Percentiles rank a stretch among this genome's conserved stretches.
Conservation (phyloP, 768 basidiomycete species). For the Trametes cingulata region DNA sequence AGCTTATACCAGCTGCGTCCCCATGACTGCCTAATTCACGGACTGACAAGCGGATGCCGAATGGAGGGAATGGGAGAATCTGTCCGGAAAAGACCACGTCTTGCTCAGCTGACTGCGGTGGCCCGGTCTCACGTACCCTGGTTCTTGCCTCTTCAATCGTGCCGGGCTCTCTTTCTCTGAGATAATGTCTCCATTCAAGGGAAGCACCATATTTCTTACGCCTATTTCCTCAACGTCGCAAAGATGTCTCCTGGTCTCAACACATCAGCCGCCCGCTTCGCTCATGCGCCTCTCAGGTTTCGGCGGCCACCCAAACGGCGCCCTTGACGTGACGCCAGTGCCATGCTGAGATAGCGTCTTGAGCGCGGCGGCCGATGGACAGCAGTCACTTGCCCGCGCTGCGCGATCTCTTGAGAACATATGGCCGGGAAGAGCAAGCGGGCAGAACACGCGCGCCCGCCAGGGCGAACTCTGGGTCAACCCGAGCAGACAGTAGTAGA, state of each 20-base stretch:
- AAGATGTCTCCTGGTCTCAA: neutral
- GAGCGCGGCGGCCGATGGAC: no score
- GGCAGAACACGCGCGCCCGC: neutral
- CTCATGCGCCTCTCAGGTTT: neutral
- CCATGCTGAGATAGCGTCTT: no score
- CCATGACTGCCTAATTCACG: neutral
- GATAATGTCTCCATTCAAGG: constrained; percentile 6
- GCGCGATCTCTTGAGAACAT: constrained; percentile 8
- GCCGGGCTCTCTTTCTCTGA: neutral
- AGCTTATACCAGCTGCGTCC: neutral
- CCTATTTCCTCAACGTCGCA: no score
- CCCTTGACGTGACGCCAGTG: neutral
- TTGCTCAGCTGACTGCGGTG: constrained; percentile 13
- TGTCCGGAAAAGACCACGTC: neutral
- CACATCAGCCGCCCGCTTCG: neutral
- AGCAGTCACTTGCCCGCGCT: neutral
- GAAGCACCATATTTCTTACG: neutral
- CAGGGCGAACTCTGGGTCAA: neutral
- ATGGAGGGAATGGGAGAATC: constrained; percentile 7
- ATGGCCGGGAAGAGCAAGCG: constrained; percentile 1
- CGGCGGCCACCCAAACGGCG: neutral
- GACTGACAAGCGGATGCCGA: neutral
- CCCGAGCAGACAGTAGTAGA: neutral
- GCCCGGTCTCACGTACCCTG: neutral
- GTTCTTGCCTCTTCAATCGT: neutral